A percentile compares a stretch with the other conserved stretches of the same genome.
These are phyloP conservation scores for Mallotus japonicus DNA, from an alignment of 441 rosid species.

Conservation along the genomic window DNA sequence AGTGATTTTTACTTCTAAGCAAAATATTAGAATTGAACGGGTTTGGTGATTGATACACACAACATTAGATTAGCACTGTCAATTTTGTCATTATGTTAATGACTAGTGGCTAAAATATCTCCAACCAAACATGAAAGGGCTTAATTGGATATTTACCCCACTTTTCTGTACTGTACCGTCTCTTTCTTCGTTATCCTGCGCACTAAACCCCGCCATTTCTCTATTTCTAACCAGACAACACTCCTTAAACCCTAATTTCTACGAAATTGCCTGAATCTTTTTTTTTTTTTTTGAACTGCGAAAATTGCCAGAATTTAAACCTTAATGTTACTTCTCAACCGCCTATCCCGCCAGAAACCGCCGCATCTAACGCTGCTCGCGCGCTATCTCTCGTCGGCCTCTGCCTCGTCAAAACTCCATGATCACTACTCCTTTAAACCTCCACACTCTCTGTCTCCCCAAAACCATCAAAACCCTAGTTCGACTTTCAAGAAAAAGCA, in stretches of 20 bases:
- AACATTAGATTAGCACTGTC: not conserved
- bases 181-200: no score
- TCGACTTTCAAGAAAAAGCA: conserved; percentile 35
- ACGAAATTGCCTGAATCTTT: no score
- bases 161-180: no score
- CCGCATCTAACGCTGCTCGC: conserved; percentile 19
- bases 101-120: not conserved
- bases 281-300: no score
- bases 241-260: conserved; percentile 7
- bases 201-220: conserved; percentile 6
- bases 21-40: not conserved
- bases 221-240: not conserved
- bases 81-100: not conserved
- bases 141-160: no score
- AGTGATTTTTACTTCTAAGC: not conserved
- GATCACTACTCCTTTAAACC: conserved; percentile 56
- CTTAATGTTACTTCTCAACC: conserved; percentile 28
- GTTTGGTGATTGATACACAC: no score
- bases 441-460: conserved; percentile 57
- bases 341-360: conserved; percentile 51
- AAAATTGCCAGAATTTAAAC: not conserved
- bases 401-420: conserved; percentile 58
- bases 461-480: conserved; percentile 26
- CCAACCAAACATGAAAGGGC: not conserved
- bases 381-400: conserved; percentile 37